These are phyloP conservation scores for Athelia psychrophila DNA, from an alignment of 1,284 basidiomycete genomes.

Conservation along the genomic window DNA sequence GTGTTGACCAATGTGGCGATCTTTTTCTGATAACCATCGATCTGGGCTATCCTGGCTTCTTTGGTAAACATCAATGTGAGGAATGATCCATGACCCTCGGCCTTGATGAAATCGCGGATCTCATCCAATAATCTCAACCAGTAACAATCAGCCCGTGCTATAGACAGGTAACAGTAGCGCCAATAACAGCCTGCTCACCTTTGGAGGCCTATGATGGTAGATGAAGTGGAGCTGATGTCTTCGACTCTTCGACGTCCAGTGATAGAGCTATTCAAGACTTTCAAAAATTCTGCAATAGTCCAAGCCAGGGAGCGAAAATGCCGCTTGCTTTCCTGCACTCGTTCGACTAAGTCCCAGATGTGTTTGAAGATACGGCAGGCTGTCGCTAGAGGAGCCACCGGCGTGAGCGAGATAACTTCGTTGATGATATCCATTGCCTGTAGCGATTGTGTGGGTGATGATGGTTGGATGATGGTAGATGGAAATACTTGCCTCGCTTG, in stretches of 20 bases:
- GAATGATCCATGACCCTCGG: not conserved
- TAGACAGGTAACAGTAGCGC: not conserved
- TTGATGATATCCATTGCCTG: too few relatives aligned
- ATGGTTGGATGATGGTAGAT: too few relatives aligned
- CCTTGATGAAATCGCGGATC: not conserved
- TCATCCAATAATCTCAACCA: not conserved
- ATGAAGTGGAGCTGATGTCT: not conserved
- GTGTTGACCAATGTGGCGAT: not conserved
- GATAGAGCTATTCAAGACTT: not conserved
- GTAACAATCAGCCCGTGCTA: too few relatives aligned
- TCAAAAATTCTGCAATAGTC: not conserved
- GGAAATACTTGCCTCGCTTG: too few relatives aligned
- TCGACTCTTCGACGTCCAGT: not conserved
- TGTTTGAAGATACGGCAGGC: too few relatives aligned
- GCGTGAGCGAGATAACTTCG: too few relatives aligned
- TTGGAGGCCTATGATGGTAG: not conserved
- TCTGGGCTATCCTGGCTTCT: not conserved
- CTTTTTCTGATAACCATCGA: not conserved
- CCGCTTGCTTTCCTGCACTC: not conserved
- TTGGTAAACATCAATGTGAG: not conserved
- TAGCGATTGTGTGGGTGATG: too few relatives aligned
- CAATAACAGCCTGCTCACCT: not conserved
- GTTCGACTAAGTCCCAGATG: not conserved
- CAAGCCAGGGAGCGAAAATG: not conserved
- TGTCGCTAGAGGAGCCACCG: too few relatives aligned